Evolutionary conservation across 805 yeast genomes (phyloP), one percentile per base, ranked within the genome.

Genomic region (Candida andamanensis): DNA sequence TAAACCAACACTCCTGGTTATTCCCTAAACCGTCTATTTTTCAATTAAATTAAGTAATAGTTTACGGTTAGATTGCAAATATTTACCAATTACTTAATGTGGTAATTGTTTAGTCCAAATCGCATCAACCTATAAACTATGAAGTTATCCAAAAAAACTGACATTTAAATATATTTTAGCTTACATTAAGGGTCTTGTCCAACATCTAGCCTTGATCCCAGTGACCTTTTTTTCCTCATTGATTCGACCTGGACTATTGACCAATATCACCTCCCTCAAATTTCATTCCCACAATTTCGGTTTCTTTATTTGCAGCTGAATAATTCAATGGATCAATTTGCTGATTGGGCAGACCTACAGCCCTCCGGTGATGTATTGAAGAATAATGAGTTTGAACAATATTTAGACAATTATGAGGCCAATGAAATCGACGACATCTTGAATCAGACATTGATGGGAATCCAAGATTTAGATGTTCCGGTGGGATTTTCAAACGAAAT

Each of bases 391-490:
- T 69, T 78, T 44, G 63, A 72, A 20, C 65, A 69, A 29, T 70
- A 67, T 43, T 57, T 62, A 26, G 46, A 46, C 18, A 69, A 68
- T 49, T 65, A 69, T 32, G 67, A 69, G 32, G 24, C 26, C 21
- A 73, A 77, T 18, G 72, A 76, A 18, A 60, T 76, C 21, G 81
- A 75, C 49, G 70, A 67, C 40, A 52, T 76, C 38, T 60, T 81
- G 36, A 73, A 74, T 24, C 78, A 76, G 40, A 69, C 82, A 2
- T 54, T 80, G 24, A 58, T 67, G 10, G 69, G 71, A 0, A 53
- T 77, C 16, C 79, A 74, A 48, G 86, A 79, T 33, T 63, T 81
- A 37, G 84, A 74, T 44, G 80, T 81, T 27, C 80, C 85, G 0
- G 52, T 67, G 0, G 72, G 72, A 2, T 63, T 53, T 29, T 52